Evolutionary conservation across 805 yeast species (phyloP).

Genomic region (Clavispora carvajalis): DNA sequence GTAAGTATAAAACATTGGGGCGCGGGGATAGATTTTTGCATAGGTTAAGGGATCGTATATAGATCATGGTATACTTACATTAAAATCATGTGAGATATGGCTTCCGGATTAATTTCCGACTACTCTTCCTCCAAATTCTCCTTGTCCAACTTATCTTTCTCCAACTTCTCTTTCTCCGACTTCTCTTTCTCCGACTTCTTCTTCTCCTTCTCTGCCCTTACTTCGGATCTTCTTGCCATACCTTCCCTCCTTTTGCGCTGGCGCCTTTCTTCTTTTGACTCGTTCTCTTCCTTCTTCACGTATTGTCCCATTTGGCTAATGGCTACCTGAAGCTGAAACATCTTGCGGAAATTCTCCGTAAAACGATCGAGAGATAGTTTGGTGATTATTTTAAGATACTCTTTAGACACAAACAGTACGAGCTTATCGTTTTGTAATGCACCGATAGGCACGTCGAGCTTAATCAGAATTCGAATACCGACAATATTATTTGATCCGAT

Average conservation of each 20-base stretch:
- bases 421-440: slow-evolving; percentile 31
- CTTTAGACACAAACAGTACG: slow-evolving; percentile 43
- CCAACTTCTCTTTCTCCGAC: neutral
- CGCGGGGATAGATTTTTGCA: neutral
- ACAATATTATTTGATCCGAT: slow-evolving; percentile 75
- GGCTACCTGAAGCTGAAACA: slow-evolving; percentile 42
- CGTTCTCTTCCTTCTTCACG: slow-evolving; percentile 18
- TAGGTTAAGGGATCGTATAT: neutral
- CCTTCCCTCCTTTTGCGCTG: slow-evolving; percentile 52
- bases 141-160: neutral
- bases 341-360: slow-evolving; percentile 55
- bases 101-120: no score
- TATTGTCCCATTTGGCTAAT: slow-evolving; percentile 28
- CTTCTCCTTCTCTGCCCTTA: slow-evolving; percentile 12
- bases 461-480: slow-evolving; percentile 70
- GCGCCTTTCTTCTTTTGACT: slow-evolving; percentile 55
- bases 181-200: slow-evolving; percentile 5
- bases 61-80: neutral
- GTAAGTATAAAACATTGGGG: no score
- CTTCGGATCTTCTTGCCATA: slow-evolving; percentile 15
- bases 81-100: no score
- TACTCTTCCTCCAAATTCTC: neutral
- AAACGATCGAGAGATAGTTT: slow-evolving; percentile 58
- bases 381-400: slow-evolving; percentile 50
- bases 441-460: slow-evolving; percentile 75